These are phyloP conservation scores for Euphorbia tirucalli DNA, from an alignment of 345 rosid genomes.

Conservation along the genomic window DNA sequence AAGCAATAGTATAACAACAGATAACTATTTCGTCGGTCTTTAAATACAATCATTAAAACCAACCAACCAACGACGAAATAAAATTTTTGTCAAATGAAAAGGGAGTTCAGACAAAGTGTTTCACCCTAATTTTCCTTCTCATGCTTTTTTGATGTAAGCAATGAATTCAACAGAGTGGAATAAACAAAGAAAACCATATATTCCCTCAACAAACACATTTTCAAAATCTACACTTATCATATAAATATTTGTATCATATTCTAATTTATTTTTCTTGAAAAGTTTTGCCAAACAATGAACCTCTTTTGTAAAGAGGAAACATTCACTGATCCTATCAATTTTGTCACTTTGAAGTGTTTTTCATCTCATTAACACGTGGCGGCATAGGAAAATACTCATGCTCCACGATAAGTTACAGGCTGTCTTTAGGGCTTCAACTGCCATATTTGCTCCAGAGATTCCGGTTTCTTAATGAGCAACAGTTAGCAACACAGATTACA, in stretches of 20 bases:
- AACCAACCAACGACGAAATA: background rate
- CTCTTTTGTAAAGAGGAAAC: background rate
- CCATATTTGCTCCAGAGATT: background rate
- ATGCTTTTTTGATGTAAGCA: background rate
- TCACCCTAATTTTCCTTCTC: background rate
- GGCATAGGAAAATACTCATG: background rate
- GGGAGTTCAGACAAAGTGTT: background rate
- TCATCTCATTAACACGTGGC: background rate
- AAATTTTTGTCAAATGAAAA: background rate
- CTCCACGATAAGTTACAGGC: background rate
- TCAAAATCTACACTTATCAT: background rate
- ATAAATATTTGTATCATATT: background rate
- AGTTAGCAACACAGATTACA: background rate
- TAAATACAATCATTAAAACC: background rate
- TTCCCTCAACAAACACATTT: background rate
- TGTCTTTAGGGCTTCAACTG: background rate
- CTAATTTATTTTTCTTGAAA: background rate
- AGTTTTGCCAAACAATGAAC: background rate
- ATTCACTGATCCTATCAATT: background rate
- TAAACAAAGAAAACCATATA: background rate
- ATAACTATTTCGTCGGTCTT: background rate
- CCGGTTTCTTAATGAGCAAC: background rate
- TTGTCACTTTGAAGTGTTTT: background rate
- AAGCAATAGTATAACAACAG: background rate
- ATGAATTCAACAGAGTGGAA: background rate